A percentile compares a stretch with the other conserved stretches of the same genome.
phyloP scores from a whole-genome alignment of 345 rosid species.

The Kandelia obovata region DNA sequence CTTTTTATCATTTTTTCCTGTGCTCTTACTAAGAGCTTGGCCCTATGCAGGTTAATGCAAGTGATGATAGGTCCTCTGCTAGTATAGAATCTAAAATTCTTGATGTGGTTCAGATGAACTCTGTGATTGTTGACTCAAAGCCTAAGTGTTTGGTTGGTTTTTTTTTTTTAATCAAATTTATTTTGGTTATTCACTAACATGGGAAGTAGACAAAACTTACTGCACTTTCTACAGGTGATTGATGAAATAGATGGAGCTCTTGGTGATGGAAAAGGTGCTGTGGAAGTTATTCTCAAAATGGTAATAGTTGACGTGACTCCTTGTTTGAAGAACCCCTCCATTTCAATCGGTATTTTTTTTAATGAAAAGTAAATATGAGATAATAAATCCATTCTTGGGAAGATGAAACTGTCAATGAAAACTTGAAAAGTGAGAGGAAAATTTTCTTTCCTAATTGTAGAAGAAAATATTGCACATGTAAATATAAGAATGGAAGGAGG shows the following conservation, averaged over 20 bases:
- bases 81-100: constrained; percentile 88
- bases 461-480: too few species aligned
- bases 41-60: constrained; percentile 76
- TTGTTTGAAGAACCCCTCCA: not conserved
- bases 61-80: constrained; percentile 89
- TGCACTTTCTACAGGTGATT: constrained; percentile 57
- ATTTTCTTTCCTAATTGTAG: too few species aligned
- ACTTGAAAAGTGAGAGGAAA: too few species aligned
- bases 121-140: constrained; percentile 80
- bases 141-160: constrained; percentile 89
- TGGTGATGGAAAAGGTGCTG: constrained; percentile 96
- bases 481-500: too few species aligned
- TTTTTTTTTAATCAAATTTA: not conserved
- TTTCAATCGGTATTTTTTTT: too few species aligned
- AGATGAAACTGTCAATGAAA: too few species aligned
- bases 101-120: constrained; percentile 95
- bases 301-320: constrained; percentile 33
- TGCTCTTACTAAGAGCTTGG: constrained; percentile 16
- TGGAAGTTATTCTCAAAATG: constrained; percentile 89
- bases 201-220: constrained; percentile 15
- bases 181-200: constrained; percentile 4
- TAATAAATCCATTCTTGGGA: too few species aligned
- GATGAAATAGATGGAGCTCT: constrained; percentile 99
- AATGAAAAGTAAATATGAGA: too few species aligned
- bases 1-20: not conserved